Base-by-base conservation (phyloP, 495 filamentous ascomycete genomes). In the Usnea hakonensis region DNA sequence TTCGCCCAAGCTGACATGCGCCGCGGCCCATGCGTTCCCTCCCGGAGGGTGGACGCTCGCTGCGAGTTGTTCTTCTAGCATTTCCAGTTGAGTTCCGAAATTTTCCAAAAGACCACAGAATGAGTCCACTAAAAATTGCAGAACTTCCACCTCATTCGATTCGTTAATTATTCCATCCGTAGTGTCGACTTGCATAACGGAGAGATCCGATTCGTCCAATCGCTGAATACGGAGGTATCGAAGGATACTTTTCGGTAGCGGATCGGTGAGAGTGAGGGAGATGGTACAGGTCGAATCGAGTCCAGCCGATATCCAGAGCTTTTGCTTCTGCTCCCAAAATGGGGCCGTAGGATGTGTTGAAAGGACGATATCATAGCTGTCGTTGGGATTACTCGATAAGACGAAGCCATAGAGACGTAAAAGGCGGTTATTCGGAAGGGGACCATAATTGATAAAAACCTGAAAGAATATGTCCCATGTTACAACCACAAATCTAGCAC, bases 401-500 rank as follows among this genome's bases (percentile, higher is more conserved):
- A 71, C 66, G 58, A 71, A 71, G 61, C 69, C 69, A 59, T 72
- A 72, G 65, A 72, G 69, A 70, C 70, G 69, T 58, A 68, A 68
- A 62, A 72, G 65, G 58, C 69, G 69, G 46, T 63, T 72, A 60
- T 70, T 72, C 36, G 67, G 65, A 68, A 72, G 57, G 36, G 64
- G 52, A 58, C 69, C 70, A 58, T 72, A 72, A 55, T 68, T 63
- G 65, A 72, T 72, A 63, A 68, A 72, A 35, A 69, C 62, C 60
- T 70, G 64, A 67, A 59, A 58, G 46, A 66, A 57, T 43, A 61
- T 48, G 48, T 61, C 59, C 64, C 33, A 63, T 59, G 59, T 67
- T 58, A 58, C 43, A 63, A 58, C 46, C 35, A 56, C 55, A 43
- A 60, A 63, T 58, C 52, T 64, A 61, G 57, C 52, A 61, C 40